These are phyloP conservation scores for Saccharum officinarum DNA, from an alignment of 176 grass and related monocot genomes.

Conservation along the genomic window DNA sequence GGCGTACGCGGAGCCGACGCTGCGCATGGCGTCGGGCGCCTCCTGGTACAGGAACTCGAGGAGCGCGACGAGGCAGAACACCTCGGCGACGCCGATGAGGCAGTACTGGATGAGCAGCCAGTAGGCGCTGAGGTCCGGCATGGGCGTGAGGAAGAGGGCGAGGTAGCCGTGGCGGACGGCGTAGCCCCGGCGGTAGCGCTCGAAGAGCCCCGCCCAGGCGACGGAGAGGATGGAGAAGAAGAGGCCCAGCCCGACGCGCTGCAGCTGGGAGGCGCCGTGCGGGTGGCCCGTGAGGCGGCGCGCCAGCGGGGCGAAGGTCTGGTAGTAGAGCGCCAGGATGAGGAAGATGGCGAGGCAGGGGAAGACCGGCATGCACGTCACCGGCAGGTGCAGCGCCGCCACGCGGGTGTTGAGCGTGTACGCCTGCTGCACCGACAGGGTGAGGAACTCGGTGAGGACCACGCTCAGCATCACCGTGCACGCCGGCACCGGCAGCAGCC, in stretches of 20 bases:
- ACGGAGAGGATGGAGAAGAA: constrained; percentile 75
- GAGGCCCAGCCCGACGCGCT: constrained; percentile 79
- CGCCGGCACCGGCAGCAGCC: constrained; percentile 69
- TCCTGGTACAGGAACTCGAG: constrained; percentile 97
- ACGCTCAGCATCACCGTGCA: constrained; percentile 90
- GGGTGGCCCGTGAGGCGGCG: constrained; percentile 80
- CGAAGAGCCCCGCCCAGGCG: constrained; percentile 74
- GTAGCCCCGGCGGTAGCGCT: constrained; percentile 77
- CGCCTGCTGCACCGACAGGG: constrained; percentile 88
- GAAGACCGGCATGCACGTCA: constrained; percentile 98
- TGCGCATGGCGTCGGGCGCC: constrained; percentile 98
- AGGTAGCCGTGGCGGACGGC: constrained; percentile 69
- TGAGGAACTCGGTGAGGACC: constrained; percentile 86
- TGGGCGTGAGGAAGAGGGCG: constrained; percentile 57
- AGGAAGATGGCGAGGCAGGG: constrained; percentile 85
- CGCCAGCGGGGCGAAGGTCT: constrained; percentile 65
- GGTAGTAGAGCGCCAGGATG: constrained; percentile 82
- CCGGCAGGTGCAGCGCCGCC: constrained; percentile 59
- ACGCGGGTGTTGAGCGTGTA: constrained; percentile 87
- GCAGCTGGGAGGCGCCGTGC: constrained; percentile 88
- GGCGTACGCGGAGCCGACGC: constrained; percentile 75
- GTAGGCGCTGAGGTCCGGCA: constrained; percentile 87
- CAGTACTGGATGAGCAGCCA: constrained; percentile 97
- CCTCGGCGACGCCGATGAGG: constrained; percentile 91
- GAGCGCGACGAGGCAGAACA: constrained; percentile 85